Conservation (phyloP, 2,329 filamentous ascomycete genomes). For the Fusarium setosum region DNA sequence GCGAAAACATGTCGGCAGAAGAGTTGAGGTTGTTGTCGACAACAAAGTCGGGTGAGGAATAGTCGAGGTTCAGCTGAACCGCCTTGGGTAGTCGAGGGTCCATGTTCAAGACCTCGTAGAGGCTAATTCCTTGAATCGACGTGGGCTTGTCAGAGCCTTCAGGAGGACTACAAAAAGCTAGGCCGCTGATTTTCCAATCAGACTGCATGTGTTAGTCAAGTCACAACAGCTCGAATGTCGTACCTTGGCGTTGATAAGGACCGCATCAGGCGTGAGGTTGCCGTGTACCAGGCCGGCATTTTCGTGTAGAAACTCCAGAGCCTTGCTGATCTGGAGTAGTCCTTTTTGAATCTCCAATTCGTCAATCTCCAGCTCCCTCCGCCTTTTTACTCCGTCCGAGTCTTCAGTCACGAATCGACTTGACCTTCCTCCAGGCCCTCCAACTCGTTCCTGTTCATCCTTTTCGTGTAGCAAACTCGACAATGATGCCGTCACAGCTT, state of each 20-base stretch:
- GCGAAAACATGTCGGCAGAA: slow-evolving; percentile 91
- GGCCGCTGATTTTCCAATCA: slow-evolving; percentile 98
- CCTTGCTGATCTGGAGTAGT: slow-evolving; percentile 90
- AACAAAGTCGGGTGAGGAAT: slow-evolving; percentile 93
- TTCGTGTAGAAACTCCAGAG: slow-evolving; percentile 94
- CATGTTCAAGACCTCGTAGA: slow-evolving; percentile 86
- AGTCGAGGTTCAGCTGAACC: slow-evolving; percentile 93
- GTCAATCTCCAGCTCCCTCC: slow-evolving; percentile 91
- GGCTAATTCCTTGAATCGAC: slow-evolving; percentile 81
- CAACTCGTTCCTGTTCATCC: slow-evolving; percentile 82
- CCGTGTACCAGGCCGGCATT: slow-evolving; percentile 94
- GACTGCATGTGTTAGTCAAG: slow-evolving; percentile 65
- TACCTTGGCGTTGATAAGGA: slow-evolving; percentile 94
- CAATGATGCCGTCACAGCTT: slow-evolving; percentile 90
- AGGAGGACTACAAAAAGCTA: slow-evolving; percentile 87
- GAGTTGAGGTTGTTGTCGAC: slow-evolving; percentile 88
- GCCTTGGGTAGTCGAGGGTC: slow-evolving; percentile 84
- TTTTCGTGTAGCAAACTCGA: slow-evolving; percentile 86
- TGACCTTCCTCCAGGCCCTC: slow-evolving; percentile 74
- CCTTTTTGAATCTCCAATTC: slow-evolving; percentile 98
- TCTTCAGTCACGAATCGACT: slow-evolving; percentile 87
- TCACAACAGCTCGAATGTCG: slow-evolving; percentile 32
- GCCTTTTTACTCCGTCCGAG: slow-evolving; percentile 75
- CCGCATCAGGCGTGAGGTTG: slow-evolving; percentile 92
- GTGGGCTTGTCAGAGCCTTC: slow-evolving; percentile 80